Base-by-base conservation (phyloP, 306 rosid species). In the Cicer yamashitae region DNA sequence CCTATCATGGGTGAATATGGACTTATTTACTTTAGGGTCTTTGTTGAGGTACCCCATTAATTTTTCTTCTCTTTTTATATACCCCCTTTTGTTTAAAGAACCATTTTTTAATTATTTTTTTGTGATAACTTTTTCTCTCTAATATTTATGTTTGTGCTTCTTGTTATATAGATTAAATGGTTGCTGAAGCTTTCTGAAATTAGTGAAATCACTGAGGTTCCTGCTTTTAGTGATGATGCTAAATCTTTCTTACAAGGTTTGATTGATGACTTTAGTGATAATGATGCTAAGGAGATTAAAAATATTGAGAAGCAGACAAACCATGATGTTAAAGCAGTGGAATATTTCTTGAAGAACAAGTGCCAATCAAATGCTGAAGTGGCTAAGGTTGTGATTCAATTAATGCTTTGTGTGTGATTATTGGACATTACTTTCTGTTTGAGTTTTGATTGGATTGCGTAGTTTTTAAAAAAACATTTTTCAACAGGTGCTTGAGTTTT, bases 251-350 rank as follows among this genome's bases (percentile, higher is more conserved):
- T 93, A 76, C 90, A 83, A 82, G 83, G 87, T 14, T 7, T 93
- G 39, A 80, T 93, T 74, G 87, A 85, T 43, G 84, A 64, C 12
- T 90, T 93, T 77, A 63, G 85, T 20, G 76, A 80, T 25, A 60
- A 43, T 43, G 98, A 93, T 71, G 98, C 96, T 1, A 73, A 78
- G 79, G 98, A 89, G 80, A 74, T 93, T 15, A 89, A 93, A 75
- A 84, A 78, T 51, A 87, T 90, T 76, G 98, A 93, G 89, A 87
- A 53, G 80, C 88, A 83, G 53, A 93, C 94, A 2, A 90, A 93
- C 68, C 98, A 93, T 72, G 98, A 93, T 81, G 96, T 93, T 1
- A 93, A 93, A 84, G 98, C 98, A 11, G 96, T 90, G 56, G 98
- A 93, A 81, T 93, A 93, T 75, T 89, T 86, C 87, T 86, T 93